phyloP scores from a whole-genome alignment of 192 early-diverging fungal genomes.

The Coemansia sp. region DNA sequence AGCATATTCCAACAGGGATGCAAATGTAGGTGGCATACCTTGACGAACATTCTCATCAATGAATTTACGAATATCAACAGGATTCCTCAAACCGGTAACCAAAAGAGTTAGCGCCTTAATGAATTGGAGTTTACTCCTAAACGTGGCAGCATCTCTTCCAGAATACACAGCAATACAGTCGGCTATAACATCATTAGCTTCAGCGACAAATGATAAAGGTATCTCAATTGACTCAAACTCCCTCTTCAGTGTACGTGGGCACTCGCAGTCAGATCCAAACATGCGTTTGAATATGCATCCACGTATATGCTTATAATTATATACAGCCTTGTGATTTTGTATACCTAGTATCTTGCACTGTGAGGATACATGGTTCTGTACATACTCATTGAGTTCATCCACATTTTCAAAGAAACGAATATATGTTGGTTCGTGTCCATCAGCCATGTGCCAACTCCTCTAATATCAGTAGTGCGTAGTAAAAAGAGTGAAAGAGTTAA shows the following conservation, averaged over 20 bases:
- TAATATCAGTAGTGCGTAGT: neutral
- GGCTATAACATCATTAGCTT: neutral
- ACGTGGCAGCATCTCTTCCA: neutral
- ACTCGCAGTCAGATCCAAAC: neutral
- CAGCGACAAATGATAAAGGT: neutral
- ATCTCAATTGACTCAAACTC: neutral
- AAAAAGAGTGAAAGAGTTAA: neutral
- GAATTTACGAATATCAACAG: neutral
- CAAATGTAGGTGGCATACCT: too few species aligned
- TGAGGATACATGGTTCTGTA: neutral
- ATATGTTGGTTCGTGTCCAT: neutral
- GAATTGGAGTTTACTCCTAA: neutral
- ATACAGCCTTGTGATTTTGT: neutral
- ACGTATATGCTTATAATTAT: neutral
- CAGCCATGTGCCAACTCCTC: neutral
- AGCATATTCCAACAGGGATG: too few species aligned
- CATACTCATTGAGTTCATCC: neutral
- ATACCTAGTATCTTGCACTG: neutral
- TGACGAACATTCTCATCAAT: too few species aligned
- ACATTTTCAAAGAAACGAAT: neutral
- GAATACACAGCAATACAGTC: neutral
- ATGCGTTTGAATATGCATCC: neutral
- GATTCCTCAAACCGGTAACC: neutral
- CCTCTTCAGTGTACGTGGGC: neutral
- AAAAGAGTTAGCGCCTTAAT: neutral